Evolutionary conservation across 371 early-diverging fungal species (phyloP).

Genomic region (Mucor plumbeus): DNA sequence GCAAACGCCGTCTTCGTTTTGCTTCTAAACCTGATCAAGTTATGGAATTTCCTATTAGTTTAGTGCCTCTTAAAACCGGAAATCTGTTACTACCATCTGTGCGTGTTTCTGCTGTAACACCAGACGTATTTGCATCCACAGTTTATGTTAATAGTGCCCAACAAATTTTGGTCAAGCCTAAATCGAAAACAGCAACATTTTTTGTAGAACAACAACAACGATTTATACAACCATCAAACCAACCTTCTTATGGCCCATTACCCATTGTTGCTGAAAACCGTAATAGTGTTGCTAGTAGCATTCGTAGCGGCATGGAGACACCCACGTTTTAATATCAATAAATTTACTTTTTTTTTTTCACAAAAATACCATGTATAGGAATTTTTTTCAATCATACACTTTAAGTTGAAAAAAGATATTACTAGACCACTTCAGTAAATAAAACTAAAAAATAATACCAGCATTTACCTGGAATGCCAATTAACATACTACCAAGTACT

Average conservation of each 20-base stretch:
- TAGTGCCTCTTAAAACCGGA: constrained; percentile 74
- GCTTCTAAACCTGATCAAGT: constrained; percentile 62
- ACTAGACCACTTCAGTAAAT: no score
- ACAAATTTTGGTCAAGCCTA: constrained; percentile 66
- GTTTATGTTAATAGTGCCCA: constrained; percentile 68
- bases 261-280: not conserved
- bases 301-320: not conserved
- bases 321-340: not conserved
- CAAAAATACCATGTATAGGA: no score
- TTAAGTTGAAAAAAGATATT: no score
- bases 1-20: constrained; percentile 67
- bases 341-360: no score
- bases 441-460: no score
- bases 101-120: constrained; percentile 53
- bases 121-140: constrained; percentile 60
- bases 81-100: constrained; percentile 64
- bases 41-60: constrained; percentile 57
- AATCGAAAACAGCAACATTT: constrained; percentile 70
- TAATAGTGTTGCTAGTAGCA: not conserved
- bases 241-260: not conserved
- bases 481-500: no score
- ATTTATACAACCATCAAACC: constrained; percentile 34
- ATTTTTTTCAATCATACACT: no score
- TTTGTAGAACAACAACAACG: constrained; percentile 72
- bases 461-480: no score